Evolutionary conservation across 148 eudicot species (phyloP), one percentile per base, ranked within the genome.

Genomic region (Camellia sinensis): DNA sequence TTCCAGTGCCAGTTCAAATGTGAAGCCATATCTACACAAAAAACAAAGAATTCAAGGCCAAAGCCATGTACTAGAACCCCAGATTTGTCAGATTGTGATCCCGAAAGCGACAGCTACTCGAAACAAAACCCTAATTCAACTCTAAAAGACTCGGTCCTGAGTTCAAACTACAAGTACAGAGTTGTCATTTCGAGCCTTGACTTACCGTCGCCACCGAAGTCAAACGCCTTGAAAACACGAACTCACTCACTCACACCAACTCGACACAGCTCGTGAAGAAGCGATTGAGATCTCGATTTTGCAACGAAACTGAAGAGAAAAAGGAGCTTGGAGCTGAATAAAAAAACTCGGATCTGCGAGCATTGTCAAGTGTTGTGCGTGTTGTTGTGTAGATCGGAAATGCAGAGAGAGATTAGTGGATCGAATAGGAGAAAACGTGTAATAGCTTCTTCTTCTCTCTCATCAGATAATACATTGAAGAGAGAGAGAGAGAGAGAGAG

Each of bases 401-500:
- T n/a, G 45, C 18, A 73, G 48, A 29, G 73, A 78, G 48, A 29
- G 73, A 78, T 71, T 69, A 61, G 74, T 73, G 53, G 75, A 72
- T 75, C 66, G 59, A 29, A 22, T 62, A 50, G 40, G 60, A 48
- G 37, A 6, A 11, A 40, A 5, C 5, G 8, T 2, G 12, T 10
- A 21, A 29, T 6, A 14, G 45, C 48, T 2, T 37, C 1, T 9
- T 48, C 7, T 19, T 59, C 78, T 80, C 54, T 73, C 64, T 64
- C 79, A n/a, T 56, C 8, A 71, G 69, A 40, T 22, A 10, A 40
- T 22, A 10, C 63, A 54, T 0, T 78, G 61, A 43, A 67, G 74
- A 70, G 61, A 75, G 45, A 81, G 78, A 74, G 56, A 73, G 62
- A 45, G 46, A 68, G 45, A 81, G 78, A 74, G 56, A 73, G 62